These are phyloP conservation scores for Fusarium secorum DNA, from an alignment of 2,329 filamentous ascomycete species.

Conservation along the genomic window DNA sequence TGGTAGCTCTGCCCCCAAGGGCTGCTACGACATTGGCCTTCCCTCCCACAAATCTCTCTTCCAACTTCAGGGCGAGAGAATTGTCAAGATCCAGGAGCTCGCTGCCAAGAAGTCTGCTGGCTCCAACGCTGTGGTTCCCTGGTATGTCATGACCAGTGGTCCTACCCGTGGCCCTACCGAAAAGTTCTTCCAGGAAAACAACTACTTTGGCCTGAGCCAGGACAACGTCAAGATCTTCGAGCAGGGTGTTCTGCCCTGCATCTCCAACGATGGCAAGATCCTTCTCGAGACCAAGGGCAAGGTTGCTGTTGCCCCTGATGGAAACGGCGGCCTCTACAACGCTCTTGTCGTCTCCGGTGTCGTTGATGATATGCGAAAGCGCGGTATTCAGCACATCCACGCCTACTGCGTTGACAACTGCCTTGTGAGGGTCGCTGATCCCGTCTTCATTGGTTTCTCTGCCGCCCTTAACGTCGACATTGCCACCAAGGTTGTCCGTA, in stretches of 20 bases:
- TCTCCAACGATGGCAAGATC: constrained; percentile 98
- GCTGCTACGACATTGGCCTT: constrained; percentile 95
- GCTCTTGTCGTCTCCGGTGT: constrained; percentile 83
- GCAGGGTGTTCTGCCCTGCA: constrained; percentile 95
- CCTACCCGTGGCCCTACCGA: constrained; percentile 93
- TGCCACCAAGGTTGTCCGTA: constrained; percentile 98
- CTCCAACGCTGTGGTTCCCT: constrained; percentile 75
- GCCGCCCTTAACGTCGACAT: constrained; percentile 91
- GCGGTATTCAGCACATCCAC: constrained; percentile 93
- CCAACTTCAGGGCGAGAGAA: constrained; percentile 96
- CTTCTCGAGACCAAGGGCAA: constrained; percentile 88
- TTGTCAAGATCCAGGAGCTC: constrained; percentile 83
- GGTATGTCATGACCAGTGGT: constrained; percentile 99
- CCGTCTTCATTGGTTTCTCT: constrained; percentile 92
- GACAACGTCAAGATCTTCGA: constrained; percentile 94
- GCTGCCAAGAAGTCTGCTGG: constrained; percentile 72
- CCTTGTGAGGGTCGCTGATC: constrained; percentile 98
- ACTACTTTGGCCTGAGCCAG: constrained; percentile 87
- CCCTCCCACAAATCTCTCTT: constrained; percentile 94
- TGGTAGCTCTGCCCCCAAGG: constrained; percentile 94
- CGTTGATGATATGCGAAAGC: constrained; percentile 85
- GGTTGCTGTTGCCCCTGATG: constrained; percentile 94
- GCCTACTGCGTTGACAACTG: constrained; percentile 99
- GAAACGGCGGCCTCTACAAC: constrained; percentile 96
- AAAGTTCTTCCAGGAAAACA: constrained; percentile 87